Conservation (phyloP, 495 filamentous ascomycete species). For the Sabuloglossum arenarium region DNA sequence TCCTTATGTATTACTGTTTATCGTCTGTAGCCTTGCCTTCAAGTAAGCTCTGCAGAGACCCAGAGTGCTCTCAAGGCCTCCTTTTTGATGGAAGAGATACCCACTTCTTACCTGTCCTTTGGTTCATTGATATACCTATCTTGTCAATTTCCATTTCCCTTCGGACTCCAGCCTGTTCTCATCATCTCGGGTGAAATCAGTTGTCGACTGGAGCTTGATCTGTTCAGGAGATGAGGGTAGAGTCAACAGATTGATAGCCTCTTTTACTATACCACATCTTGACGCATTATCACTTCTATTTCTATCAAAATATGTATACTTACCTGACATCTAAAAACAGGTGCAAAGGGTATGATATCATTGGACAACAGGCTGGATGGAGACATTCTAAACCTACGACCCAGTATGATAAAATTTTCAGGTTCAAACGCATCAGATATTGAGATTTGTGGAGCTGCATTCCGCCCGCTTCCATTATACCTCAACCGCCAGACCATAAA, state of each 20-base stretch:
- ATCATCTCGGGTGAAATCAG: no score
- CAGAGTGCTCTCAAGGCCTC: no score
- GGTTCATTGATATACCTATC: no score
- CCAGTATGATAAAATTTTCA: slow-evolving; percentile 67
- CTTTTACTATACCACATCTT: no score
- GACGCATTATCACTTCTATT: not conserved
- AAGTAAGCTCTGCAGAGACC: no score
- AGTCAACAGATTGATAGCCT: no score
- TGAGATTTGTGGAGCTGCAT: slow-evolving; percentile 53
- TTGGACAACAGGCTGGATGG: slow-evolving; percentile 37
- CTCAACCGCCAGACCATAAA: slow-evolving; percentile 67
- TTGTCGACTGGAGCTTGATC: no score
- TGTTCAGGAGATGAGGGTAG: no score
- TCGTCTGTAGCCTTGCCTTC: not conserved
- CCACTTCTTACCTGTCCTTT: no score
- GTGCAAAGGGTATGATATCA: slow-evolving; percentile 53
- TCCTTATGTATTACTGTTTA: not conserved
- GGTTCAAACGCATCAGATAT: slow-evolving; percentile 29
- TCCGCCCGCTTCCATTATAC: slow-evolving; percentile 40
- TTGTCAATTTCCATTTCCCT: no score
- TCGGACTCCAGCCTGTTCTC: no score
- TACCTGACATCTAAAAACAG: slow-evolving; percentile 10
- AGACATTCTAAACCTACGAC: slow-evolving; percentile 32
- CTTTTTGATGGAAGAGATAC: no score
- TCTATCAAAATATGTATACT: not conserved